phyloP scores from a whole-genome alignment of 208 protist species.

The Leishmania turanica region DNA sequence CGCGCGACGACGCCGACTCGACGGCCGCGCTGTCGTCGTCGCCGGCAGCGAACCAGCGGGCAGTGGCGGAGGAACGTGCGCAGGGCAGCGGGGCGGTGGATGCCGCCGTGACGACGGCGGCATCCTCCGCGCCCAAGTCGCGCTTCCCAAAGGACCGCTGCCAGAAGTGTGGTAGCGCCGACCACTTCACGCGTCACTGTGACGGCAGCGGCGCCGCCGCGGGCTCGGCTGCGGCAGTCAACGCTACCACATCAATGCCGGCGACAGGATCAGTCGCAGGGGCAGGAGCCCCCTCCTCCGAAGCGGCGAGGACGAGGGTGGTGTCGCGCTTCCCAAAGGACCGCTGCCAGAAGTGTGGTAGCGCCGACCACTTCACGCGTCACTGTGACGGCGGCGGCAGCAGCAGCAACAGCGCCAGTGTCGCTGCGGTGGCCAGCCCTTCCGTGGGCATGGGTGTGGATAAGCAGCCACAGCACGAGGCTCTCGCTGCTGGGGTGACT shows the following conservation, averaged over 20 bases:
- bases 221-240: too few relatives aligned
- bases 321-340: conserved; percentile 32
- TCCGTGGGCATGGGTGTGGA: not conserved
- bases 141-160: conserved; percentile 46
- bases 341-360: conserved; percentile 53
- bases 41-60: not conserved
- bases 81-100: not conserved
- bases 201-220: conserved; percentile 21
- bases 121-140: not conserved
- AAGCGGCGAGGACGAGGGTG: too few relatives aligned
- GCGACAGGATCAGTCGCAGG: too few relatives aligned
- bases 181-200: conserved; percentile 58
- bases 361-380: conserved; percentile 44
- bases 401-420: not conserved
- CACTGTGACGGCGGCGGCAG: conserved; percentile 36
- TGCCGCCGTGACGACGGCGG: not conserved
- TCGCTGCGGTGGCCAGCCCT: not conserved
- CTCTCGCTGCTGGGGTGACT: not conserved
- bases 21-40: not conserved
- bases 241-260: too few relatives aligned
- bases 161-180: conserved; percentile 45
- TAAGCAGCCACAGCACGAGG: not conserved
- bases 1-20: not conserved
- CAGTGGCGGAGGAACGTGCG: not conserved
- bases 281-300: too few relatives aligned